phyloP scores from a whole-genome alignment of 2,329 filamentous ascomycete genomes.

The Eutypa lata region DNA sequence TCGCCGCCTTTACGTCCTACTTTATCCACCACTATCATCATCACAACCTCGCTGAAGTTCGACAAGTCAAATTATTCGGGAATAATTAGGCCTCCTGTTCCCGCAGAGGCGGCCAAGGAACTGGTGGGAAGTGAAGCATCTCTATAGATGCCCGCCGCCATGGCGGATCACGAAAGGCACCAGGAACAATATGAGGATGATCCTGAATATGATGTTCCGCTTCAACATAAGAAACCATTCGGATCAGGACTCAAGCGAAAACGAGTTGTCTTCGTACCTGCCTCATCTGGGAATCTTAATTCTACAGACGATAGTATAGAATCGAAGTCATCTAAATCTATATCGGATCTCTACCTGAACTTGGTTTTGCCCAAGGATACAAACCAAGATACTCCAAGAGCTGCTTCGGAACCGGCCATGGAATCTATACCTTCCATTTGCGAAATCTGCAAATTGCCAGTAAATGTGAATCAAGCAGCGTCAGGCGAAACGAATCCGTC shows the following conservation, averaged over 20 bases:
- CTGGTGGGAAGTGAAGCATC: neutral
- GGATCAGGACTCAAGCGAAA: conserved; percentile 54
- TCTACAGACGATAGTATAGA: conserved; percentile 19
- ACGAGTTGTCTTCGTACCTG: conserved; percentile 56
- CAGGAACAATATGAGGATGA: conserved; percentile 19
- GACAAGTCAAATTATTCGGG: neutral
- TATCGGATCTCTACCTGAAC: conserved; percentile 63
- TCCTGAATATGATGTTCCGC: conserved; percentile 45
- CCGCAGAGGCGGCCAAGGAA: neutral
- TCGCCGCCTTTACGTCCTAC: neutral
- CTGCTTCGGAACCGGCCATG: conserved; percentile 8
- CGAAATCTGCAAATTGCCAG: conserved; percentile 58
- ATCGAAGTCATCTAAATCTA: conserved; percentile 25
- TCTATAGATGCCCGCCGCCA: neutral
- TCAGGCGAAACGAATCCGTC: conserved; percentile 3
- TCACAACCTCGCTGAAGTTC: too few species aligned
- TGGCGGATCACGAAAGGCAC: conserved; percentile 12
- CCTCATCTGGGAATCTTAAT: conserved; percentile 36
- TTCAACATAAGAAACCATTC: conserved; percentile 52
- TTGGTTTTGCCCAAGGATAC: conserved; percentile 55
- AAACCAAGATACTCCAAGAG: conserved; percentile 7
- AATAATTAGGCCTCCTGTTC: neutral
- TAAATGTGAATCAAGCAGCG: conserved; percentile 26
- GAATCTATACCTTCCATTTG: conserved; percentile 36
- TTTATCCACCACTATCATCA: neutral